A percentile compares a stretch with the other conserved stretches of the same genome.
Conservation (phyloP, 352 stramenopile genomes). For the Pythium monospermum region DNA sequence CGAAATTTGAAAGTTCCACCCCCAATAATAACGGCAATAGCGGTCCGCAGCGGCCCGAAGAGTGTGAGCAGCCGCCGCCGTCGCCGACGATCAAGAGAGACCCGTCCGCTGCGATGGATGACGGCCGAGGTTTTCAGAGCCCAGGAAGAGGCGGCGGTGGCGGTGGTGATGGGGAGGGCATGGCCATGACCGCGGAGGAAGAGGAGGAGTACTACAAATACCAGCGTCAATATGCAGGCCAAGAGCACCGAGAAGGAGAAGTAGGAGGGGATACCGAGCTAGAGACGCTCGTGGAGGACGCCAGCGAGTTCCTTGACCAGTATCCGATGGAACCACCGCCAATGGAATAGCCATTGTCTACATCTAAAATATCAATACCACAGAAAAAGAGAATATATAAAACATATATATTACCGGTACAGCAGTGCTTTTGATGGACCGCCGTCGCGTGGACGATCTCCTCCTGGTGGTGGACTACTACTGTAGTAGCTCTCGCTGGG, state of each 20-base stretch:
- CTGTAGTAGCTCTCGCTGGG: too few relatives aligned
- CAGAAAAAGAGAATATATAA: background rate
- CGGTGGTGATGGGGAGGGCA: background rate
- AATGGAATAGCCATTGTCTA: too few relatives aligned
- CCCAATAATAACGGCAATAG: conserved; percentile 19
- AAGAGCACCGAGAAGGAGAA: background rate
- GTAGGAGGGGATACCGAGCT: background rate
- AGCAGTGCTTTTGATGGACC: too few relatives aligned
- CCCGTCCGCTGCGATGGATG: conserved; percentile 30
- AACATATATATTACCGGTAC: too few relatives aligned
- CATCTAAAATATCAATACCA: background rate
- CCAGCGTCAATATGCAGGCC: background rate
- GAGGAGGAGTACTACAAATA: conserved; percentile 10
- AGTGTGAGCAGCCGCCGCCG: conserved; percentile 67
- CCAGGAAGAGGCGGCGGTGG: background rate
- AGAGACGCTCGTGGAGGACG: background rate
- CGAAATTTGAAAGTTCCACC: conserved; percentile 74
- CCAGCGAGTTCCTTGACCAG: too few relatives aligned
- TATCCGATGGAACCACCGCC: background rate
- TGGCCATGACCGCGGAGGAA: conserved; percentile 7
- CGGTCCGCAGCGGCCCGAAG: conserved; percentile 32
- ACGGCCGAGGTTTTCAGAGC: background rate
- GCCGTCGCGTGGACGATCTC: too few relatives aligned
- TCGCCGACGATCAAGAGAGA: conserved; percentile 78
- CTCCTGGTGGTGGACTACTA: too few relatives aligned